phyloP scores from a whole-genome alignment of 148 eudicot genomes.

The Nyssa sinensis region DNA sequence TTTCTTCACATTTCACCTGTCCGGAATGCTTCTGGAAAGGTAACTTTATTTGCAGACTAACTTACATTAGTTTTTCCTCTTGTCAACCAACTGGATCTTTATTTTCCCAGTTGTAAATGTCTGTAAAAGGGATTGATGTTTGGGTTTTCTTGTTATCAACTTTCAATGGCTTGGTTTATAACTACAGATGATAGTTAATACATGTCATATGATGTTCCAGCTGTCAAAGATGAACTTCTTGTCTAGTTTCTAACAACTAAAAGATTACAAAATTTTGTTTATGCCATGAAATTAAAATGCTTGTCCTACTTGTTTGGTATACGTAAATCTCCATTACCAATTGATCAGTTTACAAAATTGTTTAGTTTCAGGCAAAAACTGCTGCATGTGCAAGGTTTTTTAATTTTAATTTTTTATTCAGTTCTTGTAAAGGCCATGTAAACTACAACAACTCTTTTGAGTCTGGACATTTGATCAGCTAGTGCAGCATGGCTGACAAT shows the following conservation, averaged over 20 bases:
- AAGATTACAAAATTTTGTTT: too few species aligned
- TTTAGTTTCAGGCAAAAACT: too few species aligned
- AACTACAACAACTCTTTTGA: background rate
- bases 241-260: background rate
- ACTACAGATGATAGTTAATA: background rate
- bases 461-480: background rate
- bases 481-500: background rate
- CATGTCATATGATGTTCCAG: background rate
- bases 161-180: background rate
- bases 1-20: slow-evolving; percentile 78
- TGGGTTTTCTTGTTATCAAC: background rate
- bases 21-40: slow-evolving; percentile 93
- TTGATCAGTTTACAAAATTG: too few species aligned
- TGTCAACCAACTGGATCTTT: background rate
- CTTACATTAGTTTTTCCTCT: background rate
- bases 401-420: background rate
- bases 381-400: background rate
- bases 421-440: too few species aligned
- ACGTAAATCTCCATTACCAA: background rate
- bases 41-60: slow-evolving; percentile 23
- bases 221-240: background rate
- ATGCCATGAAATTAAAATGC: background rate
- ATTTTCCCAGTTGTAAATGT: background rate
- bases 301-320: background rate
- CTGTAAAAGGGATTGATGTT: background rate